Percentiles rank a stretch among this genome's conserved stretches.
Conservation (phyloP, 306 rosid genomes). For the Corylus americana region DNA sequence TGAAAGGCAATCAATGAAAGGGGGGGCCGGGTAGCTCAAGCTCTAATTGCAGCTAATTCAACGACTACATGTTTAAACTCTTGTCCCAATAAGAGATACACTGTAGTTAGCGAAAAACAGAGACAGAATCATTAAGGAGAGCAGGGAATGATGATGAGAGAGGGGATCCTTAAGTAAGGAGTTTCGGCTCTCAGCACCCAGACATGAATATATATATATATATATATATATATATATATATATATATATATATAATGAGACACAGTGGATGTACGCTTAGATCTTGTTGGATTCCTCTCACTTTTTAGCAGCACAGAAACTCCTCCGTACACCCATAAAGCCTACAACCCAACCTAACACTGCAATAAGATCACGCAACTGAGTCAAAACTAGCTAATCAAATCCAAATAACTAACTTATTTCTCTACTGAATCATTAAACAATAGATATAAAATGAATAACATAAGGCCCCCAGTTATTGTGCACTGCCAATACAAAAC, state of each 20-base stretch:
- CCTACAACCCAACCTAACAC: conserved; percentile 25
- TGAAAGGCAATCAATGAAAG: neutral
- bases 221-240: too few species aligned
- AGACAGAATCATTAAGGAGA: neutral
- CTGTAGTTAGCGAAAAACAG: neutral
- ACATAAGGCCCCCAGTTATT: neutral
- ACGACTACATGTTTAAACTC: neutral
- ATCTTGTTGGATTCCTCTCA: conserved; percentile 20
- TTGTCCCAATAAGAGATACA: neutral
- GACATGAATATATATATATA: too few species aligned
- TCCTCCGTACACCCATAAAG: neutral
- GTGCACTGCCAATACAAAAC: neutral
- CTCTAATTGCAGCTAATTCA: neutral
- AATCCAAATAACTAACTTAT: neutral
- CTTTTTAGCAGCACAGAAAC: neutral
- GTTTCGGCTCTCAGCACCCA: neutral
- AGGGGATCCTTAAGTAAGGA: too few species aligned
- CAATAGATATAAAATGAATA: neutral
- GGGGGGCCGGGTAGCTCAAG: neutral
- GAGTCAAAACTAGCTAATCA: conserved; percentile 8
- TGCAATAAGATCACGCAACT: conserved; percentile 33
- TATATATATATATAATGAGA: too few species aligned
- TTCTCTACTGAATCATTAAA: neutral
- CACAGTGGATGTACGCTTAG: neutral
- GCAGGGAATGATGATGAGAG: neutral